Evolutionary conservation across 306 rosid species (phyloP).

Genomic region (Pterocarpus santalinus): DNA sequence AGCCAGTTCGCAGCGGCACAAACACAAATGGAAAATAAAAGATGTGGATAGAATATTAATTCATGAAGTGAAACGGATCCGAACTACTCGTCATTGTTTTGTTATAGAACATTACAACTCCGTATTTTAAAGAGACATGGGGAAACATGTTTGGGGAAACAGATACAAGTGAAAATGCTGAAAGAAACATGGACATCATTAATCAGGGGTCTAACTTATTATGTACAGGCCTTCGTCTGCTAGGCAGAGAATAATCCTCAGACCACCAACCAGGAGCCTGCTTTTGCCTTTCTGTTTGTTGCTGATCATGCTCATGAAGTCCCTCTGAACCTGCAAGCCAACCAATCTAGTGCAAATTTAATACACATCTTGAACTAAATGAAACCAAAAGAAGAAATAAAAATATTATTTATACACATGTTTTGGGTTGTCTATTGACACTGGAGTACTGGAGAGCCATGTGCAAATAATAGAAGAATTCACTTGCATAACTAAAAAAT

Average conservation of each 20-base stretch:
- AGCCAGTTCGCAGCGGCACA: too few relatives aligned
- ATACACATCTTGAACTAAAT: not conserved
- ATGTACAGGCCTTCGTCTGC: constrained; percentile 46
- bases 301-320: not conserved
- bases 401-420: too few relatives aligned
- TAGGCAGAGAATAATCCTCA: constrained; percentile 51
- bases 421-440: too few relatives aligned
- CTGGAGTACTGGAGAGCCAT: too few relatives aligned
- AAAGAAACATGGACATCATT: not conserved
- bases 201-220: constrained; percentile 43
- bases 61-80: not conserved
- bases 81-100: too few relatives aligned
- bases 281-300: constrained; percentile 1
- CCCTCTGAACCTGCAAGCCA: constrained; percentile 39
- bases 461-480: too few relatives aligned
- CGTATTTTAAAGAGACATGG: too few relatives aligned
- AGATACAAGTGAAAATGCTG: not conserved
- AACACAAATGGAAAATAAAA: too few relatives aligned
- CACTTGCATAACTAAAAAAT: too few relatives aligned
- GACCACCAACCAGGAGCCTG: constrained; percentile 43
- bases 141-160: not conserved
- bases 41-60: too few relatives aligned
- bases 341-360: not conserved
- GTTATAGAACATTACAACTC: too few relatives aligned
- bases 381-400: not conserved